These are phyloP conservation scores for Artemisia tridentata DNA, from an alignment of 129 eudicot species.

Conservation along the genomic window DNA sequence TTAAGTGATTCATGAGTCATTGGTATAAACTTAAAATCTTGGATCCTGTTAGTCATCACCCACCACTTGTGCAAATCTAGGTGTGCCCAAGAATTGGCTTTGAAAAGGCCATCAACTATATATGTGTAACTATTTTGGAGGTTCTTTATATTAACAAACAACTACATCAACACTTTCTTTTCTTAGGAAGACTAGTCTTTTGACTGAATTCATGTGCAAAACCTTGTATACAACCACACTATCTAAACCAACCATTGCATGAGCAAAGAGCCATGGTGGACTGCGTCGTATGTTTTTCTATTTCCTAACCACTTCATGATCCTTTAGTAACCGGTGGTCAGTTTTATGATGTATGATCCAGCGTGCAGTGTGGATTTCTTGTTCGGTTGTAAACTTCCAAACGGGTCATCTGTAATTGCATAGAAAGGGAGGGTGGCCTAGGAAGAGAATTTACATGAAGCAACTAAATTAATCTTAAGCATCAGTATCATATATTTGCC, in stretches of 20 bases:
- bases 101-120: too few relatives aligned
- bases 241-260: slow-evolving; percentile 3
- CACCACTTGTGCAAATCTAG: not conserved
- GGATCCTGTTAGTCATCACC: not conserved
- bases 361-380: not conserved
- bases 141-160: too few relatives aligned
- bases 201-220: not conserved
- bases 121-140: too few relatives aligned
- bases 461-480: not conserved
- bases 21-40: not conserved
- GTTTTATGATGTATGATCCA: not conserved
- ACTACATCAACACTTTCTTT: too few relatives aligned
- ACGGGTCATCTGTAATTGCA: not conserved
- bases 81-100: too few relatives aligned
- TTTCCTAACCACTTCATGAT: not conserved
- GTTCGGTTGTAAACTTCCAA: not conserved
- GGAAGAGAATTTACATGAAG: not conserved
- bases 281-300: not conserved
- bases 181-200: too few relatives aligned
- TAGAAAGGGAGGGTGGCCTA: not conserved
- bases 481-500: not conserved
- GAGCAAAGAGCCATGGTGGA: not conserved
- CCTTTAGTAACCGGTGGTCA: not conserved
- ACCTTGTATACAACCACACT: slow-evolving; percentile 3
- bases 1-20: not conserved